These are phyloP conservation scores for Phaffia australis DNA, from an alignment of 768 basidiomycete species.

Conservation along the genomic window DNA sequence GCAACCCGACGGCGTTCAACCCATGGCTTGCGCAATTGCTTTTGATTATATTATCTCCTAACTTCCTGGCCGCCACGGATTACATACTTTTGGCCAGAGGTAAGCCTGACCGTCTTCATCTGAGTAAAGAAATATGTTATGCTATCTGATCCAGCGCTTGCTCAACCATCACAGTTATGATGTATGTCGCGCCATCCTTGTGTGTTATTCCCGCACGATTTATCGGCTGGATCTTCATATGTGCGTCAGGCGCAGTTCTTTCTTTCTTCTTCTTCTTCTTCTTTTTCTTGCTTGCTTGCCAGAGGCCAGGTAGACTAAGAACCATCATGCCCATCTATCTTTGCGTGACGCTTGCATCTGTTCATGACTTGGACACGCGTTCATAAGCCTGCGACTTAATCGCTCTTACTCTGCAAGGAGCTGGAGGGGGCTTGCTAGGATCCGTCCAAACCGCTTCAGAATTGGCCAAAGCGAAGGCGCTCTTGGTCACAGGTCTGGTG, in stretches of 20 bases:
- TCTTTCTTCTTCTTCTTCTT: not conserved
- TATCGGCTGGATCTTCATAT: conserved; percentile 11
- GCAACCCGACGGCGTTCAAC: not conserved
- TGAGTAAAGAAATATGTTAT: not conserved
- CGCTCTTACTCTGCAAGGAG: conserved; percentile 8
- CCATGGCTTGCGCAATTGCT: conserved; percentile 9
- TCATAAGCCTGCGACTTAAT: conserved; percentile 9
- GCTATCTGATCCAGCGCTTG: not conserved
- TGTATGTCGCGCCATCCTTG: conserved; percentile 10
- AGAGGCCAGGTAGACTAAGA: no score
- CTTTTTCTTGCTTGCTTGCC: no score
- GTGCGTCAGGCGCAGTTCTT: not conserved
- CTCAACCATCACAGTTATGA: not conserved
- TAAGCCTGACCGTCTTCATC: not conserved
- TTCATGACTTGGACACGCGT: not conserved
- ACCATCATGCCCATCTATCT: no score
- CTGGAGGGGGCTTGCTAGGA: conserved; percentile 6
- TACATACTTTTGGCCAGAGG: conserved; percentile 12
- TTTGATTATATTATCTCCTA: conserved; percentile 3
- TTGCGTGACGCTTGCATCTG: no score
- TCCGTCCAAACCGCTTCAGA: conserved; percentile 8
- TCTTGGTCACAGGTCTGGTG: conserved; percentile 13
- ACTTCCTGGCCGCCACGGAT: conserved; percentile 15
- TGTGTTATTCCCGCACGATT: not conserved
- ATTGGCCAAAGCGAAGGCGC: conserved; percentile 2